phyloP scores from a whole-genome alignment of 306 rosid species.

The Elaeagnus macrophylla region DNA sequence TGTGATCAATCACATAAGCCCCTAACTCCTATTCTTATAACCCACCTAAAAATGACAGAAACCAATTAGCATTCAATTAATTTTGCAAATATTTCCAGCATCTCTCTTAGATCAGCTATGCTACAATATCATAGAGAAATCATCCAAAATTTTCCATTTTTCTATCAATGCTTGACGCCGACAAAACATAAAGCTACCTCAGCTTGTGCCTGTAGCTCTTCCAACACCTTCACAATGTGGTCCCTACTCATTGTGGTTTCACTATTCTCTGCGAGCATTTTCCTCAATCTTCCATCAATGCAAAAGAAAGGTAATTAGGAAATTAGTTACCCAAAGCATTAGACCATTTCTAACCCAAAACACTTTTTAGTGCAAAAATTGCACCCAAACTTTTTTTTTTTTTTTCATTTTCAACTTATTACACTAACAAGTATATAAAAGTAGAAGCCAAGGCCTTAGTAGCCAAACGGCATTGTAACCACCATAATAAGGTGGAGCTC shows the following conservation, averaged over 20 bases:
- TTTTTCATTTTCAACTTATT: no score
- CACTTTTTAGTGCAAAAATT: not conserved
- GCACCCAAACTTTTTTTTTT: no score
- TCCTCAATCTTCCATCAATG: constrained; percentile 57
- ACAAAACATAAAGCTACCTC: constrained; percentile 92
- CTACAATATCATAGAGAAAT: not conserved
- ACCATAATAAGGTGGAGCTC: no score
- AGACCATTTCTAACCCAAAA: not conserved
- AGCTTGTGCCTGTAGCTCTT: constrained; percentile 88
- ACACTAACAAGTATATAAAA: no score
- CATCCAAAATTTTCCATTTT: not conserved
- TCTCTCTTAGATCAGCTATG: no score
- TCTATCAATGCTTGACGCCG: constrained; percentile 60
- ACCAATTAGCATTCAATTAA: no score
- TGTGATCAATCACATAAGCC: no score
- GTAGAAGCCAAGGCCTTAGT: no score
- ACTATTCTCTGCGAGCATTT: constrained; percentile 48
- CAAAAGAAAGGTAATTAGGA: constrained; percentile 11
- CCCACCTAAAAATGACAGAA: no score
- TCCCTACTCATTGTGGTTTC: constrained; percentile 54
- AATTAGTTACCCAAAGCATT: not conserved
- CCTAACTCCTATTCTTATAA: no score
- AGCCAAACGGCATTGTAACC: no score
- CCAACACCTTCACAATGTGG: constrained; percentile 57
- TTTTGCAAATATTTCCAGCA: no score